Evolutionary conservation across 352 stramenopile genomes (phyloP), one percentile per base, ranked within the genome.

Genomic region (Phytophthora sp.): DNA sequence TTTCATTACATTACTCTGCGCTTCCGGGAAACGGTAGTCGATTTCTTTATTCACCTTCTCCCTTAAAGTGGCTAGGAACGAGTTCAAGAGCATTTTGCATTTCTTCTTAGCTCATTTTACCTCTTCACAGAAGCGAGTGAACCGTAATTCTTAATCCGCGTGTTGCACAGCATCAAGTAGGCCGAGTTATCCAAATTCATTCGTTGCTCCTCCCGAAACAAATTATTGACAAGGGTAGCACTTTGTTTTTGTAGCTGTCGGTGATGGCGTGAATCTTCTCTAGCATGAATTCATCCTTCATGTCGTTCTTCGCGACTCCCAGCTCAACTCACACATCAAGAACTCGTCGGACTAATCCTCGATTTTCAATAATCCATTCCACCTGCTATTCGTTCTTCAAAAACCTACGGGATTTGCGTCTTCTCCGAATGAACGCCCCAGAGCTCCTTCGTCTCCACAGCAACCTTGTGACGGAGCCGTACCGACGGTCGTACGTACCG

Each of bases 171-270:
- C 8, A 20, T 1, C 15, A 50, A 51, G 12, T 51, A 51, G 4
- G 33, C 26, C 4, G 5, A 7, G 12, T 49, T 49, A 0, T 30
- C 9, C 41, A 49, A 31, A 1, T 49, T 31, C 41, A 49, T 49
- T 5, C 18, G 29, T 11, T 20, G 18, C 18, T 49, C 12, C 15
- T 4, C 9, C 11, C 1, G 3, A 31, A 49, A 49, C 12, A 49
- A n/a, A 15, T 51, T 15, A 11, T 51, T 51, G 11, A 51, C 39
- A 4, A 41, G 41, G 33, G 51, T 7, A 58, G 4, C 4, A 47
- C 51, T 27, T 58, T 21, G 21, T 62, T 62, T 30, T 45, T 39
- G 16, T 53, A 62, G 29, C 29, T 62, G 29, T 62, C 54, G n/a
- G 54, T 53, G 4, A 62, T 62, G 5, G 27, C 54, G 8, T 42